Base-by-base conservation (phyloP, 2,329 filamentous ascomycete genomes). In the Fusarium compactum region DNA sequence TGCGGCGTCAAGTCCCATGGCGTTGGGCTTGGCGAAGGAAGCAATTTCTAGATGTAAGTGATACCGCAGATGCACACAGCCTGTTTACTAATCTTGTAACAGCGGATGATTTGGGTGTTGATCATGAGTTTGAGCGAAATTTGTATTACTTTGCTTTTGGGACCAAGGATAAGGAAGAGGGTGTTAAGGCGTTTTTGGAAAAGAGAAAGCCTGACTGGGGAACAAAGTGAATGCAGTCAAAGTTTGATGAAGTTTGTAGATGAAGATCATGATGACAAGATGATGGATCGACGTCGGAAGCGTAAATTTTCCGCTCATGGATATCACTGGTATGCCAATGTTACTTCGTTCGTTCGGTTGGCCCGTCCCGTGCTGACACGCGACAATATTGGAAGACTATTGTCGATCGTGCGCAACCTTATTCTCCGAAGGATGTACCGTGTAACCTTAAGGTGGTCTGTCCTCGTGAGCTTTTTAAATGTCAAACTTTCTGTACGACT, bases 81-180 rank as follows among this genome's bases (percentile, higher is more conserved):
- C 2, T 44, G 10, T 46, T 48, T 18, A 45, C 64, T 57, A 57
- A 50, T 38, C 10, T 40, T 40, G 14, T 16, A 5, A 15, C 38
- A 78, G 76, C 75, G 25, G 76, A 78, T 43, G 51, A 62, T 16
- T 48, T 78, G 11, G 70, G 76, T 1, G 67, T 57, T 2, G 76
- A 78, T 50, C 75, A 79, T 40, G 76, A 77, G 44, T 77, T 80
- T 65, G 80, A 81, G 63, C 70, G 78, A 38, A 74, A 72, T 59
- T 61, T 82, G 44, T 81, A 82, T 60, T 81, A 80, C 54, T 74
- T 74, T 61, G 77, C 79, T 5, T 81, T 81, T 62, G 76, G 78
- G 16, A 78, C 76, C 1, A 45, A 52, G 22, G 77, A 79, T 45
- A 79, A 79, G 52, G 59, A 63, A 25, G 77, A 78, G 55, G 77